Evolutionary conservation across 176 grass and related monocot species (phyloP), one percentile per base, ranked within the genome.

Genomic region (Musa itinerans): DNA sequence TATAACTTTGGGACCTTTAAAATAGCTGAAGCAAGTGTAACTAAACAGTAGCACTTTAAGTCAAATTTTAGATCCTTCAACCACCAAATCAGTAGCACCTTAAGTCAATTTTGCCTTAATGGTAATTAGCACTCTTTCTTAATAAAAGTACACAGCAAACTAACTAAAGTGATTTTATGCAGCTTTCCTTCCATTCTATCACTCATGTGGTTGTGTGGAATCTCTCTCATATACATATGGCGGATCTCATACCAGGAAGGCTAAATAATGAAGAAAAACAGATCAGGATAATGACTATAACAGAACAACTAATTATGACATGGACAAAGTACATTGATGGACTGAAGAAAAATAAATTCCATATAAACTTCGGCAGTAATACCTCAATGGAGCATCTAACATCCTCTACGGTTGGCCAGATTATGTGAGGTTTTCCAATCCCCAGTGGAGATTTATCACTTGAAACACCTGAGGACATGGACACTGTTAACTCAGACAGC

Each of bases 361-460:
- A 11, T 22, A 20, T 68, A 21, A 68, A 65, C 23, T 84, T 86
- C 83, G 2, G 21, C 49, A 43, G 43, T 70, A 69, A 74, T 93
- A 93, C 94, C 90, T 98, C 94, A 79, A 98, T 83, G 1, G 94
- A 98, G 80, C 84, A 91, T 78, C 94, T 85, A 81, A 98, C 94
- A 84, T 98, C 90, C 82, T 98, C 94, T 19, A 89, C 86, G 2
- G 94, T 93, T 76, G 94, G 94, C 86, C 86, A 98, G 63, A 93
- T 84, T 80, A 98, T 87, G 22, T 89, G 80, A 52, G 94, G 90
- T 82, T 93, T 92, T 17, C 94, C 90, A 9, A 85, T 79, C 56
- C 90, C 90, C 21, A 98, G 62, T 14, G 54, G 84, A 59, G 80
- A 89, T 56, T 88, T 86, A 76, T 98, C 88, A 63, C 90, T 80